Evolutionary conservation across 2,329 filamentous ascomycete species (phyloP).

Genomic region (Colletotrichum echinochloae): DNA sequence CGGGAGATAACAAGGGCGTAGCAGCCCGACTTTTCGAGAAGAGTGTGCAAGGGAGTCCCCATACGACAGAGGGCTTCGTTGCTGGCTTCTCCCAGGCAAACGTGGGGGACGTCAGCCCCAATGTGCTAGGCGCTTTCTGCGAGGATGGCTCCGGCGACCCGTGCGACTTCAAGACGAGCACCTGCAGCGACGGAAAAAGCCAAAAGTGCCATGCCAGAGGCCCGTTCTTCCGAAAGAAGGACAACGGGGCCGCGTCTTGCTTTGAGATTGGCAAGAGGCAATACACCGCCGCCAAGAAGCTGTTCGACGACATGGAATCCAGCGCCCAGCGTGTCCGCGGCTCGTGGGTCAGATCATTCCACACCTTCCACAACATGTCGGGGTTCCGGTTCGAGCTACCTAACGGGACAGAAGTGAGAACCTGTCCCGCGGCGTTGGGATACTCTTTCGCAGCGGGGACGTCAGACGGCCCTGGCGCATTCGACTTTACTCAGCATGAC

Average conservation of each 20-base stretch:
- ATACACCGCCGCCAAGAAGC: slow-evolving; percentile 67
- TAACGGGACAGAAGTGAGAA: slow-evolving; percentile 77
- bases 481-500: slow-evolving; percentile 90
- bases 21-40: slow-evolving; percentile 87
- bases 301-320: slow-evolving; percentile 48
- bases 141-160: slow-evolving; percentile 80
- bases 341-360: slow-evolving; percentile 79
- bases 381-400: slow-evolving; percentile 78
- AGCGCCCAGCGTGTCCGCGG: slow-evolving; percentile 66
- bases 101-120: slow-evolving; percentile 90
- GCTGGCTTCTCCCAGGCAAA: slow-evolving; percentile 93
- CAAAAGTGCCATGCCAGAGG: slow-evolving; percentile 79
- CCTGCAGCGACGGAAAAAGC: slow-evolving; percentile 75
- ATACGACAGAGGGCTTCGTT: slow-evolving; percentile 76
- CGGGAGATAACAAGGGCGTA: slow-evolving; percentile 94
- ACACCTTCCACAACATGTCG: slow-evolving; percentile 83
- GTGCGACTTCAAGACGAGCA: slow-evolving; percentile 82
- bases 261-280: slow-evolving; percentile 79
- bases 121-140: slow-evolving; percentile 85
- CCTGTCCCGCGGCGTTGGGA: slow-evolving; percentile 87
- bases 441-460: slow-evolving; percentile 93
- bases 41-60: slow-evolving; percentile 64
- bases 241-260: slow-evolving; percentile 80
- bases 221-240: slow-evolving; percentile 72
- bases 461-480: slow-evolving; percentile 86